Evolutionary conservation across 345 rosid genomes (phyloP), one percentile per base, ranked within the genome.

Genomic region (Zanthoxylum bungeanum): DNA sequence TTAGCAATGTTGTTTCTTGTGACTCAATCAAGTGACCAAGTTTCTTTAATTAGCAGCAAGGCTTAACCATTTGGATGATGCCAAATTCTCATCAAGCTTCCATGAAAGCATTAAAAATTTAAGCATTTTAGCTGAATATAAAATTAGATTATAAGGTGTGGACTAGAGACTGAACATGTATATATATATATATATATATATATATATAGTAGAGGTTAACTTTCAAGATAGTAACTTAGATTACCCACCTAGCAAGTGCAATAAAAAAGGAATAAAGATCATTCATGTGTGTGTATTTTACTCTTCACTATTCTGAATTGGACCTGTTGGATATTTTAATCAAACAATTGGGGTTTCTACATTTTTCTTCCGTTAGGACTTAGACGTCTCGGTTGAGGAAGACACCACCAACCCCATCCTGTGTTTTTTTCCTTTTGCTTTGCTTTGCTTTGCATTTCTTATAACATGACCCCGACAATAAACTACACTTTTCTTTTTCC

Each of bases 301-400:
- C n/a, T n/a, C 22, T 24, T 30, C 59, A 53, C 27, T 53, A 11
- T 21, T 21, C 2, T 4, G 2, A 53, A 30, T 16, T 17, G 31
- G 22, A 59, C 39, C 22, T 59, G n/a, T 59, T 59, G 63, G 33
- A 8, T 16, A 19, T 16, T 44, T 44, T 19, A 40, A 40, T 39
- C 66, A 11, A 12, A 25, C 19, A 11, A 17, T 62, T 11, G 2
- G 16, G 42, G 30, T 9, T 63, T 42, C 9, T 21, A 37, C n/a
- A n/a, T n/a, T n/a, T n/a, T n/a, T n/a, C n/a, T n/a, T 70, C 60
- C 72, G 72, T 71, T 59, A 53, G 55, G 72, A 10, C 17, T 69
- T 67, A 79, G n/a, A n/a, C n/a, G 79, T 79, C 74, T 5, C 28
- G 66, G 70, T 2, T 3, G 21, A 27, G 24, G 62, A 51, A 68